Base-by-base conservation (phyloP, 2,329 filamentous ascomycete species). In the Pochonia chlamydosporia region DNA sequence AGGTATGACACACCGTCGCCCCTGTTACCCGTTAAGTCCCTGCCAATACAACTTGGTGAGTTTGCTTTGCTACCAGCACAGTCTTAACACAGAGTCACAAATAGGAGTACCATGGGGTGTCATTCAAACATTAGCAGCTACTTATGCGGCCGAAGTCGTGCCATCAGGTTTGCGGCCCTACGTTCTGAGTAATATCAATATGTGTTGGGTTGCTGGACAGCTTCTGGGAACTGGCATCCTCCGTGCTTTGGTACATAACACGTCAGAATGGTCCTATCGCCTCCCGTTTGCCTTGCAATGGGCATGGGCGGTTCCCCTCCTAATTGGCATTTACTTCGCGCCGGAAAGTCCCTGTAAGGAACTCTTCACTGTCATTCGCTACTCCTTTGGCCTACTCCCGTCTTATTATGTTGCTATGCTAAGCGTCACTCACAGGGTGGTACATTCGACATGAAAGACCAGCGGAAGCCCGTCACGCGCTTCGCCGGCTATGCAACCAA, bases 151-250 rank as follows among this genome's bases (percentile, higher is more conserved):
- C 3, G 70, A 72, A 39, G 58, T 62, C 5, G 54, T 56, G 20
- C 61, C 70, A 54, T 25, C 61, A 63, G 21, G 60, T 55, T n/a
- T 60, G 10, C 47, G 58, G 13, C 51, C 61, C 1, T 69, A 68
- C 40, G 53, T 73, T 2, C 64, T 67, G 0, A 64, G 60, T 4
- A 68, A 68, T 41, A 62, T 66, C 40, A 72, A 73, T 46, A 56
- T 73, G 49, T 72, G 69, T 46, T 72, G 67, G 62, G 58, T 66
- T 6, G 62, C 70, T 8, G 70, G 70, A 1, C 68, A 72, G 44
- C 54, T 73, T 9, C 54, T 68, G 3, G 61, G 59, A 0, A 61
- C 63, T 1, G 65, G 63, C 0, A 62, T 71, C 5, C 58, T 69
- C 14, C 59, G 63, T n/a, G 59, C 54, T 4, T 53, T 72, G 4